These are phyloP conservation scores for Lactarius psammicola DNA, from an alignment of 768 basidiomycete species.

Conservation along the genomic window DNA sequence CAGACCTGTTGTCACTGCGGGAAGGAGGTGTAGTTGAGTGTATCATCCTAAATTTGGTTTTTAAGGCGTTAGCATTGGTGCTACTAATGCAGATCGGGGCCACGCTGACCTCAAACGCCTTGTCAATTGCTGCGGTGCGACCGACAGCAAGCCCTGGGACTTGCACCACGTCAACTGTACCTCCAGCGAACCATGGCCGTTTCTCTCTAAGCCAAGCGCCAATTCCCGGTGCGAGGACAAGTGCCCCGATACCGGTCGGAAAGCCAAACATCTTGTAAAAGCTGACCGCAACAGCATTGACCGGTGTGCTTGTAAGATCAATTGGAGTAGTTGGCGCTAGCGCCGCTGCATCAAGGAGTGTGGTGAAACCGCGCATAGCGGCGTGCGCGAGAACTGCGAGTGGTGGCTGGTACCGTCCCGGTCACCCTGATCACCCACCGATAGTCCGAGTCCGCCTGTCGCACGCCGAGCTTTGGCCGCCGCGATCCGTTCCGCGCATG, in stretches of 20 bases:
- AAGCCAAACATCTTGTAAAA: too few species aligned
- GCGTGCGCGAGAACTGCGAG: too few species aligned
- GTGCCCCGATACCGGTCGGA: too few species aligned
- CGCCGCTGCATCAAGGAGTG: conserved; percentile 80
- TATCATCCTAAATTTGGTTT: conserved; percentile 71
- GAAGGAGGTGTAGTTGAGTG: conserved; percentile 76
- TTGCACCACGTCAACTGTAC: conserved; percentile 80
- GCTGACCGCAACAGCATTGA: conserved; percentile 87
- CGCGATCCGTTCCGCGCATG: too few species aligned
- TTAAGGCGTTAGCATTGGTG: conserved; percentile 3
- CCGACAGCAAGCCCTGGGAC: conserved; percentile 74
- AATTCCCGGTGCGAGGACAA: too few species aligned
- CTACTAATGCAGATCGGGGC: background rate
- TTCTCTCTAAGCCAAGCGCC: too few species aligned
- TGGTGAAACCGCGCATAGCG: conserved; percentile 64
- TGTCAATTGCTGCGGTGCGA: conserved; percentile 54
- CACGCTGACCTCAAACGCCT: conserved; percentile 72
- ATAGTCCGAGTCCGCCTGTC: too few species aligned
- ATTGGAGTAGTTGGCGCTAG: conserved; percentile 70
- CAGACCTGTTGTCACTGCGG: conserved; percentile 74
- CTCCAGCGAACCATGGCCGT: too few species aligned
- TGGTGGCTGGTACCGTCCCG: too few species aligned
- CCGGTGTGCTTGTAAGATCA: conserved; percentile 60
- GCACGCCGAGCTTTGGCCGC: too few species aligned
- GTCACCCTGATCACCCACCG: too few species aligned